phyloP scores from a whole-genome alignment of 2,329 filamentous ascomycete species.

The Stagonosporopsis rhizophila region DNA sequence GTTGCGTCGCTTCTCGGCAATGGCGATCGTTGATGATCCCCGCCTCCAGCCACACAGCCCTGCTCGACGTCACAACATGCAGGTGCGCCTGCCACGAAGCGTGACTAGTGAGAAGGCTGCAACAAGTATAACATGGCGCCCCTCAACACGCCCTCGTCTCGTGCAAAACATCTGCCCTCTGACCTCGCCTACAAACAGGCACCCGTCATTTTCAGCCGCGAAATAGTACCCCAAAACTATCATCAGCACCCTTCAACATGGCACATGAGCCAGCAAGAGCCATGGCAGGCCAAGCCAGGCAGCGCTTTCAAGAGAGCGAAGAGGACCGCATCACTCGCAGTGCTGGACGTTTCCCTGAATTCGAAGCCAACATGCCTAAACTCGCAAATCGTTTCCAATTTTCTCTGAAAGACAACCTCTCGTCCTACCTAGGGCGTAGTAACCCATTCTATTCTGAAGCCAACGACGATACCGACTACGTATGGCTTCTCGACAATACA shows the following conservation, averaged over 20 bases:
- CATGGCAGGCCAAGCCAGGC: constrained; percentile 38
- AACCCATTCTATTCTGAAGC: constrained; percentile 55
- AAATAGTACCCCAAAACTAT: constrained; percentile 16
- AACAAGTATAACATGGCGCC: constrained; percentile 26
- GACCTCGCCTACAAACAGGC: constrained; percentile 38
- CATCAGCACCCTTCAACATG: constrained; percentile 26
- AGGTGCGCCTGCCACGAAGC: constrained; percentile 15
- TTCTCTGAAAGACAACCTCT: constrained; percentile 49
- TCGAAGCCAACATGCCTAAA: constrained; percentile 48
- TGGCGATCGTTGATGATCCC: constrained; percentile 17
- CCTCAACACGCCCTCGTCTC: constrained; percentile 31
- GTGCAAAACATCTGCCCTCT: constrained; percentile 46
- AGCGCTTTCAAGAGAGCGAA: constrained; percentile 42
- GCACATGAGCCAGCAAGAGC: constrained; percentile 17
- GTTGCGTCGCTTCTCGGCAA: constrained; percentile 18
- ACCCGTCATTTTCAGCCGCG: constrained; percentile 21
- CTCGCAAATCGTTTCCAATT: constrained; percentile 44
- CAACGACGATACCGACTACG: constrained; percentile 69
- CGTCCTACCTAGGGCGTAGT: constrained; percentile 48
- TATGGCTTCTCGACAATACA: constrained; percentile 92
- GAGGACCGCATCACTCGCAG: constrained; percentile 42
- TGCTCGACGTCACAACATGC: constrained; percentile 19
- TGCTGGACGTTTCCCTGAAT: constrained; percentile 41
- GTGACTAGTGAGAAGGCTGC: constrained; percentile 25
- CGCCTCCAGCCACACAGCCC: constrained; percentile 18